Conservation (phyloP, 345 rosid genomes). For the Lumnitzera littorea region DNA sequence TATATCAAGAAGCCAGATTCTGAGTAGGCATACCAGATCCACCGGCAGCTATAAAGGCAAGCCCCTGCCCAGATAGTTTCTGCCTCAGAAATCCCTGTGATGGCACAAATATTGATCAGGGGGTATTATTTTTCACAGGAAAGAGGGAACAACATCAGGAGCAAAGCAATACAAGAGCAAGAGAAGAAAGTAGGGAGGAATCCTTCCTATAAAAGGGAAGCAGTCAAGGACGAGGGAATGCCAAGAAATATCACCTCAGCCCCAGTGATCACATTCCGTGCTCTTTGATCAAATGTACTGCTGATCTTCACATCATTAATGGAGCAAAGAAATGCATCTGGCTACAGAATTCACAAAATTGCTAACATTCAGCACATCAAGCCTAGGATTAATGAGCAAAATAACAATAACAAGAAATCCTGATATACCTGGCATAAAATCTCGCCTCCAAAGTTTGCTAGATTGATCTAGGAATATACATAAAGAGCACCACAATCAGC, state of each 20-base stretch:
- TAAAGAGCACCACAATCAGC: constrained; percentile 14
- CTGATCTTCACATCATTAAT: constrained; percentile 83
- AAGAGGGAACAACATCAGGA: neutral
- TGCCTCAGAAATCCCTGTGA: constrained; percentile 89
- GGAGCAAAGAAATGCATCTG: constrained; percentile 98
- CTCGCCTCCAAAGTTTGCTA: constrained; percentile 92
- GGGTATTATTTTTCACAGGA: too few species aligned
- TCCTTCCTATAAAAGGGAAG: neutral
- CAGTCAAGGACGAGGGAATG: neutral
- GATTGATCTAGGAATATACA: constrained; percentile 55
- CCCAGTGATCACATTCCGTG: constrained; percentile 53
- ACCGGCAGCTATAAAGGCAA: constrained; percentile 87
- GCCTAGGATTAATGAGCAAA: neutral
- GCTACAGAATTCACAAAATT: constrained; percentile 47
- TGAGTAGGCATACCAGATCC: constrained; percentile 74
- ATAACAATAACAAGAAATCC: constrained; percentile 6
- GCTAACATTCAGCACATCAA: constrained; percentile 11
- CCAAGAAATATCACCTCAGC: constrained; percentile 55
- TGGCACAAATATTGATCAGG: neutral
- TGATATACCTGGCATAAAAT: constrained; percentile 82
- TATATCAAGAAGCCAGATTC: neutral
- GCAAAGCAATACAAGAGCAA: too few species aligned
- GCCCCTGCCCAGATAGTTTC: constrained; percentile 86
- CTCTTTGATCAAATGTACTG: constrained; percentile 67
- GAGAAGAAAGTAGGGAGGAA: neutral